Base-by-base conservation (phyloP, 2,329 filamentous ascomycete species). In the Elsinoe perseae region DNA sequence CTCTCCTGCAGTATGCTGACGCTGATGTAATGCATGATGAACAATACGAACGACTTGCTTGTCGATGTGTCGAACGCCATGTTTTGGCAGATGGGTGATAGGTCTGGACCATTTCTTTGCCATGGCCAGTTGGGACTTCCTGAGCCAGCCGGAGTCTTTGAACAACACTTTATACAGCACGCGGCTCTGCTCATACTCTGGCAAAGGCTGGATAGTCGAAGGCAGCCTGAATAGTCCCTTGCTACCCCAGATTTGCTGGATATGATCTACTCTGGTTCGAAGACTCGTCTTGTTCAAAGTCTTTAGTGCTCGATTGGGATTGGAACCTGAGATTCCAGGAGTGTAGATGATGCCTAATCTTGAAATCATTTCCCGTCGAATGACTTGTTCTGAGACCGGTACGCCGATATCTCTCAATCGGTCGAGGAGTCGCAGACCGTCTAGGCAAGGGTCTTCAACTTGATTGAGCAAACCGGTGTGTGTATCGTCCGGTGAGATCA, bases 341-440 rank as follows among this genome's bases (percentile, higher is more conserved):
- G 69, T 68, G 40, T 69, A 72, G 1, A 70, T 57, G 14, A 64
- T 66, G 65, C 66, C 69, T 36, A 72, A 61, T n/a, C 65, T 64
- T 14, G 56, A 40, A 14, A 55, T 57, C 18, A 69, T 53, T 4
- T 65, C 66, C 28, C 60, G 56, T 14, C 61, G 61, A 9, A 66
- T 59, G 18, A 57, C 53, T 10, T 44, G 42, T 7, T 57, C 54
- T n/a, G 57, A 20, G 1, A 68, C 44, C 6, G 57, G 50, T 7
- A 68, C 59, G 18, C 66, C 67, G 23, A 57, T 30, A 3, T 60
- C 18, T 32, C 62, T 55, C 16, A 71, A 60, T 10, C 57, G 54
- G 18, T 60, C 58, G 20, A 71, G 59, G 3, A 71, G 58, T 4
- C 40, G 28, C 0, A 71, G 53, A 1, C 69, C 69, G 44, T 64